These are phyloP conservation scores for Lodderomyces orthopsilosis DNA, from an alignment of 1,139 yeast genomes.

Conservation along the genomic window DNA sequence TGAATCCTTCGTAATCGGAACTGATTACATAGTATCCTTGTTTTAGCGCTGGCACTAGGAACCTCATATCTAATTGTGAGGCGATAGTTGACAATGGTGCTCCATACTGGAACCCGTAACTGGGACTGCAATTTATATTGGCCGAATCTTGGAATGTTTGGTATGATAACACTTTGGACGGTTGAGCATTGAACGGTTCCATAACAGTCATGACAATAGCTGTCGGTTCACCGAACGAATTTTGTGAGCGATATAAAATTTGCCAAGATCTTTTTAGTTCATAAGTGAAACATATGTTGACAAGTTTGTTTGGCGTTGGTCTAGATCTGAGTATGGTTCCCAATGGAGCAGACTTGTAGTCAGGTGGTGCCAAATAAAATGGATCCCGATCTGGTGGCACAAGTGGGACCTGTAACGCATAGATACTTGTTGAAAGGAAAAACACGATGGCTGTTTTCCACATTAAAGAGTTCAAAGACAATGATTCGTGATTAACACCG, in stretches of 20 bases:
- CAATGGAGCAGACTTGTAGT: conserved; percentile 20
- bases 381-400: conserved; percentile 19
- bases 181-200: conserved; percentile 28
- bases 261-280: conserved; percentile 26
- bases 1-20: conserved; percentile 26
- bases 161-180: conserved; percentile 21
- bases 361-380: conserved; percentile 27
- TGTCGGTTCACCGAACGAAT: conserved; percentile 27
- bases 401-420: conserved; percentile 1
- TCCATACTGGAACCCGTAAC: conserved; percentile 16
- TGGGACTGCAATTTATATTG: conserved; percentile 14
- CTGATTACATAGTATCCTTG: conserved; percentile 27
- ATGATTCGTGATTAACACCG: no score
- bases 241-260: conserved; percentile 31
- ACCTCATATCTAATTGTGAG: conserved; percentile 20
- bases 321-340: conserved; percentile 29
- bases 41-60: conserved; percentile 19
- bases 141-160: conserved; percentile 17
- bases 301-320: conserved; percentile 20
- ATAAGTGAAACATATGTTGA: conserved; percentile 15
- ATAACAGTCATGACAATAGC: conserved; percentile 33
- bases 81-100: conserved; percentile 12
- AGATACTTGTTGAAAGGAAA: neutral
- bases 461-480: no score
- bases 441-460: neutral